Conservation (phyloP, 2,329 filamentous ascomycete genomes). For the Ceratocystis huliohia region DNA sequence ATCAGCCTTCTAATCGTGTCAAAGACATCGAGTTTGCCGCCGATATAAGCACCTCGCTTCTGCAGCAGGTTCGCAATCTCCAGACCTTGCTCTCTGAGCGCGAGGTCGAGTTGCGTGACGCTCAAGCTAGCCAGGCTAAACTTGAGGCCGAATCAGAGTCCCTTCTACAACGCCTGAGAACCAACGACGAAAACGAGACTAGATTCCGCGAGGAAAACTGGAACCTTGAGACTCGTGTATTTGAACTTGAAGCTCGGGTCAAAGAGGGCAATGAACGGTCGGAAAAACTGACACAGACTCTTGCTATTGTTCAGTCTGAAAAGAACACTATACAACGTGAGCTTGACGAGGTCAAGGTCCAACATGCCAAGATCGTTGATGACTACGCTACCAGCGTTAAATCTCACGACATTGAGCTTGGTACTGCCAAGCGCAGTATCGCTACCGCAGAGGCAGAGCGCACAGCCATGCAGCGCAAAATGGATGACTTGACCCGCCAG, state of each 20-base stretch:
- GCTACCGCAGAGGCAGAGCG: conserved; percentile 68
- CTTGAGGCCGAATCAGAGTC: conserved; percentile 73
- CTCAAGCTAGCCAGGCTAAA: conserved; percentile 52
- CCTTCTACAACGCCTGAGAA: conserved; percentile 65
- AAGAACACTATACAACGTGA: conserved; percentile 72
- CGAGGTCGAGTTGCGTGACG: conserved; percentile 67
- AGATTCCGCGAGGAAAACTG: conserved; percentile 98
- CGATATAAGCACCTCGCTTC: conserved; percentile 87
- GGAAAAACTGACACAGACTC: conserved; percentile 60
- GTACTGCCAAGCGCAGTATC: conserved; percentile 68
- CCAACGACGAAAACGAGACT: conserved; percentile 84
- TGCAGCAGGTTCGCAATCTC: conserved; percentile 84
- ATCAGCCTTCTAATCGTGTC: conserved; percentile 75
- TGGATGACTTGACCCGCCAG: conserved; percentile 77
- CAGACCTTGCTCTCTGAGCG: conserved; percentile 75
- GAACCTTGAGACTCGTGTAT: conserved; percentile 85
- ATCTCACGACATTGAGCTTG: conserved; percentile 78
- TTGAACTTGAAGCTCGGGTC: conserved; percentile 61
- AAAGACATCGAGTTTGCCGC: conserved; percentile 98
- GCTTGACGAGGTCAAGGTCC: conserved; percentile 75
- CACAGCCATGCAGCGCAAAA: conserved; percentile 62
- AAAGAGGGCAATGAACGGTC: conserved; percentile 72
- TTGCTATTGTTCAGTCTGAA: conserved; percentile 58
- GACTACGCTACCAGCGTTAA: conserved; percentile 67
- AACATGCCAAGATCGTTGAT: conserved; percentile 65